phyloP scores from a whole-genome alignment of 2,329 filamentous ascomycete genomes.

The Cyphellophora europaea region DNA sequence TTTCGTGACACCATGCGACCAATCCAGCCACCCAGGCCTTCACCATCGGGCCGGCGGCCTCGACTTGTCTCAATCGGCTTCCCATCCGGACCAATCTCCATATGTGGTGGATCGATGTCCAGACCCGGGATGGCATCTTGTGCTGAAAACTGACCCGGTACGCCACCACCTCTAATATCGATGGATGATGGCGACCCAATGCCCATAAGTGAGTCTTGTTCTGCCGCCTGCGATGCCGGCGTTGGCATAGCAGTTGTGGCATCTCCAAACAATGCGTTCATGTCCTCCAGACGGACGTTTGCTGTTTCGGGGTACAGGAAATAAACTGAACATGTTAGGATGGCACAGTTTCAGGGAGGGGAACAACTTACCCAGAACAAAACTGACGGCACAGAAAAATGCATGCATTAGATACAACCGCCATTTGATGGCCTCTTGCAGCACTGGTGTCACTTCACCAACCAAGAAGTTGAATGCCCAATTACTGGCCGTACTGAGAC shows the following conservation, averaged over 20 bases:
- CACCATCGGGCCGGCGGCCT: slow-evolving; percentile 27
- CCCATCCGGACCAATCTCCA: slow-evolving; percentile 40
- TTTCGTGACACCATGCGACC: slow-evolving; percentile 46
- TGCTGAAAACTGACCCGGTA: slow-evolving; percentile 37
- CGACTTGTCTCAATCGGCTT: slow-evolving; percentile 32
- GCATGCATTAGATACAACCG: slow-evolving; percentile 89
- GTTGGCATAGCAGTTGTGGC: slow-evolving; percentile 76
- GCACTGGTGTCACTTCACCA: slow-evolving; percentile 84
- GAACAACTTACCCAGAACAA: slow-evolving; percentile 73
- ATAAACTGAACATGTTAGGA: slow-evolving; percentile 50
- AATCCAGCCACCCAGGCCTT: slow-evolving; percentile 62
- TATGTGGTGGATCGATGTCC: slow-evolving; percentile 67
- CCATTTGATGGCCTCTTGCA: slow-evolving; percentile 90
- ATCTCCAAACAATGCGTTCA: slow-evolving; percentile 91
- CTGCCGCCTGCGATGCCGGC: slow-evolving; percentile 59
- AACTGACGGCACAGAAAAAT: slow-evolving; percentile 92
- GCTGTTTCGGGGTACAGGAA: slow-evolving; percentile 97
- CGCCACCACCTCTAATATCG: slow-evolving; percentile 36
- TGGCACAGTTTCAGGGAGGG: background rate
- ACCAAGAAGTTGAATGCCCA: slow-evolving; percentile 99
- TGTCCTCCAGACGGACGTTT: slow-evolving; percentile 89
- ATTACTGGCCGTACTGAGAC: slow-evolving; percentile 89
- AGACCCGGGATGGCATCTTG: slow-evolving; percentile 69
- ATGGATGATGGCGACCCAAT: slow-evolving; percentile 70
- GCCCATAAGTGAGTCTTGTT: slow-evolving; percentile 74